Evolutionary conservation across 139 green algal genomes (phyloP), one percentile per base, ranked within the genome.

Genomic region (Picochlorum sp.): DNA sequence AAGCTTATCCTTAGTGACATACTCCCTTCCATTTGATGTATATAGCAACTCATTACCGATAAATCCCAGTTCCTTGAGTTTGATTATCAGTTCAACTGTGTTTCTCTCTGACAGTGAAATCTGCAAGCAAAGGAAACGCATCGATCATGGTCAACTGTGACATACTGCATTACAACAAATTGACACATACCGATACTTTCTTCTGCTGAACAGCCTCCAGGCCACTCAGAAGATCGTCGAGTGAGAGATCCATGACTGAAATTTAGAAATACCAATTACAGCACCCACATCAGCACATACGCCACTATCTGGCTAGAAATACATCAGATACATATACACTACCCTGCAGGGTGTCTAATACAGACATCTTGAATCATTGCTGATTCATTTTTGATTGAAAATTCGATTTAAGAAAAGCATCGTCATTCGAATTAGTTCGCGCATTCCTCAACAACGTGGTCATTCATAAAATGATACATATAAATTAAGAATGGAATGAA

Each of bases 31-130:
- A 66, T 89, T 93, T 6, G 86, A 74, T 44, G 83, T 95, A 68
- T 95, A 78, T 44, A 95, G 78, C 61, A 96, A 64, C 9, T 87
- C 81, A n/a, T 85, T 77, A 1, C 80, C 81, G 31, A 95, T 55
- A 26, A 94, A 59, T 16, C 83, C 82, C 18, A 90, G 70, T 56
- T 81, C 56, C 60, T 88, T 84, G 2, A 96, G 74, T 70, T 94
- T 94, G 65, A 72, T 86, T 2, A 96, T 75, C 21, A 96, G 69
- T 70, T 96, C 90, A 15, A 96, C 81, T 5, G 94, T 79, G 57
- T 95, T 96, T 23, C 88, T 70, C 45, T 96, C 90, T 2, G 77
- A 88, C 2, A 96, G 74, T 15, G 81, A 70, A 0, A 76, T 66
- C 65, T 90, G 65, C 51, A 20, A 7, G 7, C 34, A 41, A 6